Conservation (phyloP, 2,329 filamentous ascomycete species). For the Zymoseptoria brevis region DNA sequence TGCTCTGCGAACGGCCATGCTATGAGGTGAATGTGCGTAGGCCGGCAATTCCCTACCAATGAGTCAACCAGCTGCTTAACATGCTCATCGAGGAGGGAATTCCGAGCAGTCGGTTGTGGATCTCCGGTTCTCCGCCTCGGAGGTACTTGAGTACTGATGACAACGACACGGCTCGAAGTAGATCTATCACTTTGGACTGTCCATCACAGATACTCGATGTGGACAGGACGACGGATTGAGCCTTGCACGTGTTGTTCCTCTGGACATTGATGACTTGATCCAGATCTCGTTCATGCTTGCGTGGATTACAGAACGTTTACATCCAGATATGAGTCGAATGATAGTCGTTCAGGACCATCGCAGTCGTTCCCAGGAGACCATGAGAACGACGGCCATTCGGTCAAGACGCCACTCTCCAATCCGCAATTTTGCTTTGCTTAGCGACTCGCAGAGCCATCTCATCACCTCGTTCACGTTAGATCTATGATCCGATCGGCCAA, state of each 20-base stretch:
- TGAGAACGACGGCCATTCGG: neutral
- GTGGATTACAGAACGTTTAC: neutral
- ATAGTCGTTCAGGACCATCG: neutral
- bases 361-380: no score
- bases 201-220: neutral
- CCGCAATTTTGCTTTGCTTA: no score
- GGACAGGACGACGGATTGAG: neutral
- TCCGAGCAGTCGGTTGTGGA: neutral
- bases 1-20: no score
- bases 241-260: neutral
- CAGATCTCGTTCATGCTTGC: neutral
- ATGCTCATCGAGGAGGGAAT: neutral
- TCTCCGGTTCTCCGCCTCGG: no score
- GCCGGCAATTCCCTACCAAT: neutral
- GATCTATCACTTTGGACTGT: neutral
- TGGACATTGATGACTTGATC: neutral
- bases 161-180: neutral
- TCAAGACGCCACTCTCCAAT: neutral
- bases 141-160: neutral
- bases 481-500: constrained; percentile 40
- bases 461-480: neutral
- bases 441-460: no score
- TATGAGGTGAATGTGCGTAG: no score
- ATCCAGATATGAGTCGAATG: neutral
- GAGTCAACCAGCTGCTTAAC: neutral